Conservation (phyloP, 164 flowering plant species). For the Tetracentron sinense region DNA sequence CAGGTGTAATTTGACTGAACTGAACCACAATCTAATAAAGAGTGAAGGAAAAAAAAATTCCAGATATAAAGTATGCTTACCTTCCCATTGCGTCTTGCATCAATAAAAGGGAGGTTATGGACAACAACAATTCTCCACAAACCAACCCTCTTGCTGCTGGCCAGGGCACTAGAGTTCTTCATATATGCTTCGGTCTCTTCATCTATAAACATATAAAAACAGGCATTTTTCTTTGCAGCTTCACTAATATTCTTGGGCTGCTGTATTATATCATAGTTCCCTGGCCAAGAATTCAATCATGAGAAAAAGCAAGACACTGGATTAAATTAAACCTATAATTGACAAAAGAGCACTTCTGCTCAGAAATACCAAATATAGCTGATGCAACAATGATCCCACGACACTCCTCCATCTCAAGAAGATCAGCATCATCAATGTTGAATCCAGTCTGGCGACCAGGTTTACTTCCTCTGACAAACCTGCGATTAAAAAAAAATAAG, state of each 20-base stretch:
- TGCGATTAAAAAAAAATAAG: constrained; percentile 17
- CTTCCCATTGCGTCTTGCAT: constrained; percentile 93
- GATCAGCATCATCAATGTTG: constrained; percentile 80
- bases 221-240: constrained; percentile 46
- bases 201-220: constrained; percentile 90
- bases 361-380: constrained; percentile 69
- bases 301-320: constrained; percentile 7
- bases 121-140: constrained; percentile 86
- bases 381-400: constrained; percentile 89
- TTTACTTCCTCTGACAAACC: constrained; percentile 77
- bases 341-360: constrained; percentile 7
- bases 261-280: constrained; percentile 80
- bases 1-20: no score
- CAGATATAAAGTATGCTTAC: constrained; percentile 40
- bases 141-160: constrained; percentile 54
- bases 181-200: constrained; percentile 80
- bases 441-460: constrained; percentile 87
- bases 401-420: constrained; percentile 83
- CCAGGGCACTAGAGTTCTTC: constrained; percentile 54
- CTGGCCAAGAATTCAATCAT: constrained; percentile 27
- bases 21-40: no score
- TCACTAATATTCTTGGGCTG: constrained; percentile 79
- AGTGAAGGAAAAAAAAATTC: no score
- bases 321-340: constrained; percentile 3
- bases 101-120: constrained; percentile 68